Evolutionary conservation across 768 basidiomycete species (phyloP), one percentile per base, ranked within the genome.

Genomic region (Clitopilus hobsonii): DNA sequence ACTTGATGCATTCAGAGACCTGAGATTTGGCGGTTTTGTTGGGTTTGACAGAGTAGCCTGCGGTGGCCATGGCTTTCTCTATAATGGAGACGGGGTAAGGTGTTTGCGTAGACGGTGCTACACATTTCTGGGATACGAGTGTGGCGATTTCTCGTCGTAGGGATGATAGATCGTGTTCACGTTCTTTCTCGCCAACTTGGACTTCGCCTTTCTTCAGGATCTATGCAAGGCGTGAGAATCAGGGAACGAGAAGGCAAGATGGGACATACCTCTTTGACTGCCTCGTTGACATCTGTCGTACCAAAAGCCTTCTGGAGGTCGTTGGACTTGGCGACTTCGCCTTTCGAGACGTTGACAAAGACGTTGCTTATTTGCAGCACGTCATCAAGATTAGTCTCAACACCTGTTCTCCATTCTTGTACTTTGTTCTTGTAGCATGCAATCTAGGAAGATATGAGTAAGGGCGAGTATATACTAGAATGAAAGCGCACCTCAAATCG

Each of bases 361-460:
- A 99, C 93, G 64, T 95, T 93, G 61, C 85, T 89, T 66, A 98
- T 95, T 71, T 99, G 97, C 45, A 98, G 79, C 32, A 99, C 93
- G 63, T 99, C 97, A 64, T 96, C 92, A 27, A 98, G 72, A 72
- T 89, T 88, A 26, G 89, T 93, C 77, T 98, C 95, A 24, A 96
- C 89, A 58, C 94, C 94, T 55, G 82, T 92, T 56, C 97, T 77
- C 84, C 88, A 99, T 69, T 97, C 95, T 62, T 95, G 92, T 24
- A 99, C 97, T 72, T 98, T 98, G 73, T 99, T 99, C 78, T 98
- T 96, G 77, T 98, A 99, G 71, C 94, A 97, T 30, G 97, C 96
- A 63, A 99, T 90, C 96, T 80, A 53, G 10, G 26, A 23, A 18
- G 13, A 32, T 0, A 52, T n/a, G 20, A 29, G 4, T 51, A 3